Conservation (phyloP, 23 red algal species). For the Agarophyton chilense region DNA sequence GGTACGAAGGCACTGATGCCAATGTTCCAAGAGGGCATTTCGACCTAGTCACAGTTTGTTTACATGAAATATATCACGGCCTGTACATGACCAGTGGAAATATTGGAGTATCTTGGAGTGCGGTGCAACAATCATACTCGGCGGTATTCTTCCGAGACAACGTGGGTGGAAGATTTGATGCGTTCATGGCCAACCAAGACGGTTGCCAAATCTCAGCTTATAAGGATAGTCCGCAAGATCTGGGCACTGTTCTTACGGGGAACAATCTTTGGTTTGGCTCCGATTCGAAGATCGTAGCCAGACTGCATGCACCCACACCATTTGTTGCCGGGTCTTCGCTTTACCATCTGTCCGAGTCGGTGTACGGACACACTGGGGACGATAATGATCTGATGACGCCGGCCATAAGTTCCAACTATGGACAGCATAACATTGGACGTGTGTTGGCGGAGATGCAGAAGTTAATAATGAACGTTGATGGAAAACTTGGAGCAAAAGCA, state of each 20-base stretch:
- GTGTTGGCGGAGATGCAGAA: constrained; percentile 29
- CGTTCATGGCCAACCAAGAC: constrained; percentile 69
- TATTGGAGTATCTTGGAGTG: constrained; percentile 13
- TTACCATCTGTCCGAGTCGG: constrained; percentile 68
- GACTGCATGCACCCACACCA: constrained; percentile 54
- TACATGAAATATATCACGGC: constrained; percentile 76
- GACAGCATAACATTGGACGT: constrained; percentile 54
- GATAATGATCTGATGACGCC: constrained; percentile 78
- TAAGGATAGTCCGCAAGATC: constrained; percentile 20
- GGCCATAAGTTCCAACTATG: constrained; percentile 50
- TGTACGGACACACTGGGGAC: constrained; percentile 30
- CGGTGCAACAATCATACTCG: constrained; percentile 25
- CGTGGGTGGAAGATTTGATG: constrained; percentile 51
- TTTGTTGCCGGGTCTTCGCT: constrained; percentile 44
- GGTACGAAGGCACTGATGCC: constrained; percentile 73
- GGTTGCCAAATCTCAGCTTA: constrained; percentile 59
- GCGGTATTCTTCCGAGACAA: constrained; percentile 37
- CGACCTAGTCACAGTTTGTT: constrained; percentile 75
- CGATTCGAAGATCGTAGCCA: constrained; percentile 13
- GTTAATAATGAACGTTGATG: constrained; percentile 37
- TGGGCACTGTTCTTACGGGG: constrained; percentile 62
- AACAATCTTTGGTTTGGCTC: constrained; percentile 70
- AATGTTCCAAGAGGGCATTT: constrained; percentile 10
- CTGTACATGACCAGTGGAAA: constrained; percentile 71
- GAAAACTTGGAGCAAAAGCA: constrained; percentile 9